Percentiles rank a stretch among this genome's conserved stretches.
These are phyloP conservation scores for Carex scoparia DNA, from an alignment of 176 grass and related monocot genomes.

Conservation along the genomic window DNA sequence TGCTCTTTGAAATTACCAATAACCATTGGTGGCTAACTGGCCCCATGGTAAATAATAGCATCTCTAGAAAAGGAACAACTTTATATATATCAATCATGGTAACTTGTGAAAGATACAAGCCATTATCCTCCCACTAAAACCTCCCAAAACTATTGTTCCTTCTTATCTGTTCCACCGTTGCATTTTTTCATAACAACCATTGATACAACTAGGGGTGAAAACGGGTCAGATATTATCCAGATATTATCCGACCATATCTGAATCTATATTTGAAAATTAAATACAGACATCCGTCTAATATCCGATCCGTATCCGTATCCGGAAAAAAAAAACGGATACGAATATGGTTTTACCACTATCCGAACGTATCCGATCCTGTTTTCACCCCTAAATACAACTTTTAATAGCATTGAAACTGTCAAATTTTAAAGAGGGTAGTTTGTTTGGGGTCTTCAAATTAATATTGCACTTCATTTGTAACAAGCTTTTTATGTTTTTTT, in stretches of 20 bases:
- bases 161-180: background rate
- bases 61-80: background rate
- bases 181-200: background rate
- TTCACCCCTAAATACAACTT: background rate
- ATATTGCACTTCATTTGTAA: background rate
- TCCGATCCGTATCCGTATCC: too few species aligned
- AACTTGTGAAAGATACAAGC: background rate
- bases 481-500: background rate
- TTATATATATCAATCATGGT: background rate
- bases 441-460: background rate
- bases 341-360: too few species aligned
- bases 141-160: background rate
- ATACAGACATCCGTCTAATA: too few species aligned
- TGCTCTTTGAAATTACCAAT: background rate
- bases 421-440: background rate
- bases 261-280: too few species aligned
- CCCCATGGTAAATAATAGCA: background rate
- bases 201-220: background rate
- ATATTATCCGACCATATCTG: too few species aligned
- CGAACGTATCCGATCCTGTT: too few species aligned
- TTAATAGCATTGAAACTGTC: background rate
- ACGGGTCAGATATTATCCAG: too few species aligned
- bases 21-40: background rate
- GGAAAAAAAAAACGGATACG: too few species aligned
- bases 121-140: background rate